A percentile compares a stretch with the other conserved stretches of the same genome.
Evolutionary conservation across 139 green algal genomes (phyloP).

Genomic region (Micractinium conductrix): DNA sequence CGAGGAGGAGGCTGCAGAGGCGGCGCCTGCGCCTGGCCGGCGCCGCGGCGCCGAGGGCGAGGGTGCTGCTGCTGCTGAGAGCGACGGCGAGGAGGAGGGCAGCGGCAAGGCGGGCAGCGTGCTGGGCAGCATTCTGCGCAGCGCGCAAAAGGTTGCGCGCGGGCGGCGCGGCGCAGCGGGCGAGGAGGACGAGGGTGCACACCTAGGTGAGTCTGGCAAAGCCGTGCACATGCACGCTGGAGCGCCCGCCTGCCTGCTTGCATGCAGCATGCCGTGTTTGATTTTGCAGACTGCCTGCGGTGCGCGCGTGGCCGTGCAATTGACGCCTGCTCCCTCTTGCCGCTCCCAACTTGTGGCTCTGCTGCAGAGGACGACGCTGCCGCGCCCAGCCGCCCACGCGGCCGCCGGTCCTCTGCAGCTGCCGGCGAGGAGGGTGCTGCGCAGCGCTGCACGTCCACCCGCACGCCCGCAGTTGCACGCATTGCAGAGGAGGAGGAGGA

Average conservation of each 20-base stretch:
- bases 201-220: not conserved
- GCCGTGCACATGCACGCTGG: not conserved
- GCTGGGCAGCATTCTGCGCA: constrained; percentile 35
- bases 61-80: not conserved
- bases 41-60: not conserved
- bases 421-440: not conserved
- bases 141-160: not conserved
- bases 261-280: too few species aligned
- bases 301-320: too few species aligned
- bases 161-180: not conserved
- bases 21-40: not conserved
- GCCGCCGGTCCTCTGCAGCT: not conserved
- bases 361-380: constrained; percentile 6
- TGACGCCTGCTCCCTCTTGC: too few species aligned
- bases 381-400: constrained; percentile 7
- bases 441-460: constrained; percentile 8
- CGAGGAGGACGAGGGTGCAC: not conserved
- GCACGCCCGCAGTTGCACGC: constrained; percentile 1
- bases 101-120: constrained; percentile 23
- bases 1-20: not conserved
- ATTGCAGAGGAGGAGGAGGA: constrained; percentile 5
- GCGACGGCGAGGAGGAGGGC: not conserved
- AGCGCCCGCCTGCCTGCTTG: not conserved
- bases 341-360: not conserved
- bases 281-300: too few species aligned